Evolutionary conservation across 1,284 basidiomycete genomes (phyloP).

Genomic region (Puccinia hordei): DNA sequence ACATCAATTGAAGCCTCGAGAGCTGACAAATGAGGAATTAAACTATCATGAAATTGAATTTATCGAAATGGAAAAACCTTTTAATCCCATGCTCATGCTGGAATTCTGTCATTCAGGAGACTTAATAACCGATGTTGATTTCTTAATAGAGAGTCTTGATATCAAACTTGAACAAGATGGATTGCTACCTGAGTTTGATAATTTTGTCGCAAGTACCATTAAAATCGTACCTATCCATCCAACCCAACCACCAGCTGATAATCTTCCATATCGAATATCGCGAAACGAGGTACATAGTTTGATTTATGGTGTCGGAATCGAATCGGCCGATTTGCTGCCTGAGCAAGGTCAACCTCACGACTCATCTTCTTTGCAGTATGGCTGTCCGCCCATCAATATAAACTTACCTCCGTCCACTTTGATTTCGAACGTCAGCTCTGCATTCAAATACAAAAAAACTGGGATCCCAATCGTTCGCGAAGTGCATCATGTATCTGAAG

Average conservation of each 20-base stretch:
- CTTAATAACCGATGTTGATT: neutral
- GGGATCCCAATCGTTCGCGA: constrained; percentile 15
- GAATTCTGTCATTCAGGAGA: constrained; percentile 6
- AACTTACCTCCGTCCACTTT: constrained; percentile 18
- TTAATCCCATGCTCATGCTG: constrained; percentile 33
- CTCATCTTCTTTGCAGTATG: neutral
- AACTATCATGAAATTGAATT: neutral
- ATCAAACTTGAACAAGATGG: constrained; percentile 22
- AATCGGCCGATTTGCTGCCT: neutral
- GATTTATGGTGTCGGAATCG: constrained; percentile 23
- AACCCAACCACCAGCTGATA: constrained; percentile 6
- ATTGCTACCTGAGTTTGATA: constrained; percentile 23
- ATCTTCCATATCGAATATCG: constrained; percentile 21
- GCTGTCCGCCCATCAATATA: neutral
- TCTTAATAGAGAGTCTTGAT: constrained; percentile 6
- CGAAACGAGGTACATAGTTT: constrained; percentile 16
- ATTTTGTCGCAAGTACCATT: neutral
- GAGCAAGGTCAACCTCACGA: constrained; percentile 13
- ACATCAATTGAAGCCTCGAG: constrained; percentile 1
- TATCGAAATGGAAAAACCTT: constrained; percentile 25
- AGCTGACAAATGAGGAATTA: neutral
- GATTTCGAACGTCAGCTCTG: constrained; percentile 18
- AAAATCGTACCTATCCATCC: constrained; percentile 18
- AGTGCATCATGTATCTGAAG: neutral
- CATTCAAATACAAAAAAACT: constrained; percentile 24